Evolutionary conservation across 768 basidiomycete genomes (phyloP).

Genomic region (Mycena galopus): DNA sequence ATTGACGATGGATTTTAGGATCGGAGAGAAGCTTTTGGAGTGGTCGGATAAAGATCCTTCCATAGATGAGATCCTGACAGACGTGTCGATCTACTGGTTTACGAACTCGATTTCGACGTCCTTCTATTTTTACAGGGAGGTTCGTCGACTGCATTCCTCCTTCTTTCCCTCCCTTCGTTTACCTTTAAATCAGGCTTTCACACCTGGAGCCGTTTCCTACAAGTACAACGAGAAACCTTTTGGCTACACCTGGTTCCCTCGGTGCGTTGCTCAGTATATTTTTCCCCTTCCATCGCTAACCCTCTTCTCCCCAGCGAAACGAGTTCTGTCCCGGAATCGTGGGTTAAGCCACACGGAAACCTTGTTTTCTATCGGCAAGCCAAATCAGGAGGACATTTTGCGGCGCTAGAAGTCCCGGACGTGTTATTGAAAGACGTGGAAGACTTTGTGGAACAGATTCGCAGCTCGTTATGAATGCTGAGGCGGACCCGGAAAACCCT

Average conservation of each 20-base stretch:
- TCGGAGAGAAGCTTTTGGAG: slow-evolving; percentile 18
- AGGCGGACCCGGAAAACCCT: background rate
- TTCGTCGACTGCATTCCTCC: too few species aligned
- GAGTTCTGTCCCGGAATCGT: slow-evolving; percentile 11
- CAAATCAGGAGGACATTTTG: too few species aligned
- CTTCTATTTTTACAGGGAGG: slow-evolving; percentile 20
- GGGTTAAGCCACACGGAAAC: slow-evolving; percentile 10
- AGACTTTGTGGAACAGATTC: slow-evolving; percentile 20
- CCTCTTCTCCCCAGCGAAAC: slow-evolving; percentile 19
- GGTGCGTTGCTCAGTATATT: background rate
- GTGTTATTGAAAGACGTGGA: slow-evolving; percentile 21
- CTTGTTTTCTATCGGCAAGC: slow-evolving; percentile 22
- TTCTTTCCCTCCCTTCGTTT: background rate
- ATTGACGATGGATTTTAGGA: slow-evolving; percentile 15
- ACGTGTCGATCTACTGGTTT: slow-evolving; percentile 22
- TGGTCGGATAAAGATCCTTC: slow-evolving; percentile 20
- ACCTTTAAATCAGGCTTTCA: slow-evolving; percentile 2
- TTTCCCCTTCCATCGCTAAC: slow-evolving; percentile 14
- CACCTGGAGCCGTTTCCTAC: slow-evolving; percentile 1
- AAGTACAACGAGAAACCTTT: slow-evolving; percentile 16
- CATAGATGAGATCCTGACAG: slow-evolving; percentile 14
- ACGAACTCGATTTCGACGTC: too few species aligned
- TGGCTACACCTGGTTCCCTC: slow-evolving; percentile 20
- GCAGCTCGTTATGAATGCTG: background rate
- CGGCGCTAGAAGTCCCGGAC: too few species aligned